Base-by-base conservation (phyloP, 2,329 filamentous ascomycete genomes). In the Lasiodiplodia citricola region DNA sequence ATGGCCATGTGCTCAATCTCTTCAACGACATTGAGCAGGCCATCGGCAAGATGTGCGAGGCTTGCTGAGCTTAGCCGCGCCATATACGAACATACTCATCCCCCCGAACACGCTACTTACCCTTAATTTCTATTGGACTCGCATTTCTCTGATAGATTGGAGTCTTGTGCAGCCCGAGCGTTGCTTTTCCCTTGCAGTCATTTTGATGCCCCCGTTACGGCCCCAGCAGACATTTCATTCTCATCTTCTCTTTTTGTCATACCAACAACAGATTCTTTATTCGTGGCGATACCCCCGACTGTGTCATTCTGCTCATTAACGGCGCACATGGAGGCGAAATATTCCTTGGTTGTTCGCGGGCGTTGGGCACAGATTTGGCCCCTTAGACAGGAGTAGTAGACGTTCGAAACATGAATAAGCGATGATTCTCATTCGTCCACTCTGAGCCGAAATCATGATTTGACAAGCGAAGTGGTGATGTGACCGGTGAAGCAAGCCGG, bases 21-120 rank as follows among this genome's bases (percentile, higher is more conserved):
- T 82, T 81, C 70, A 78, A 77, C 11, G 79, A 82, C 69, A 81
- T 82, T 55, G 79, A 82, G 66, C 77, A 78, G 69, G 80, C 80
- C 28, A 80, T 82, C 60, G 78, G 78, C 58, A 76, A 79, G 71
- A 80, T 82, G 80, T 82, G 80, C 73, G 80, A 81, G 70, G 47
- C 60, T 38, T 64, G 60, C 47, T 64, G 47, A 64, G 47, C 38
- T 28, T 16, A 52, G 18, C 23, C 31, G 60, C 60, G 28, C 47
- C 6, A 31, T 38, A 51, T 37, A 63, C 58, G 58, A 62, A 50
- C 16, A 18, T 23, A 16, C 41, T 13, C 58, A 35, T 28, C 51
- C 44, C 8, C 57, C 31, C 44, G 51, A 38, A 51, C 44, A 38
- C 44, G 7, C 44, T 64, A 64, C 60, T 31, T 64, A 54, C 41